A percentile compares a stretch with the other conserved stretches of the same genome.
phyloP scores from a whole-genome alignment of 441 rosid genomes.

The Populus hybrid region DNA sequence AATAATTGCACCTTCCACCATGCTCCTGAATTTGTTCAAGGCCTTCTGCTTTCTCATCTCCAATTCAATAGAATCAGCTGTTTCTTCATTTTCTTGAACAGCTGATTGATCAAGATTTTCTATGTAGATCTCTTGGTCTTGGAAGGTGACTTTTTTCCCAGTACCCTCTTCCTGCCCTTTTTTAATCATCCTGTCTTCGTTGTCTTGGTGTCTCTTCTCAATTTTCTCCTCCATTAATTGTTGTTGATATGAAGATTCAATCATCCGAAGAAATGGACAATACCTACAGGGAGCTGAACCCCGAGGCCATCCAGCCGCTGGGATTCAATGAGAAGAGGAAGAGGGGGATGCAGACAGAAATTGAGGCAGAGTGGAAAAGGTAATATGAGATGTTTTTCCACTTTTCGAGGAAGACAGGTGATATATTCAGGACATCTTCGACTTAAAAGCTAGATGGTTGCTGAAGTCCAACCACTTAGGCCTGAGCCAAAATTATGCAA shows the following conservation, averaged over 20 bases:
- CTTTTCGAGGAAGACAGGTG: background rate
- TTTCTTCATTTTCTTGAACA: conserved; percentile 11
- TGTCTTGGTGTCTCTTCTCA: background rate
- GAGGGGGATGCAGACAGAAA: background rate
- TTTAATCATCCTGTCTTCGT: conserved; percentile 1
- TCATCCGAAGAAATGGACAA: background rate
- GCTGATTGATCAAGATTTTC: background rate
- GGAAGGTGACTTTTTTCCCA: background rate
- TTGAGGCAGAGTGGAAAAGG: background rate
- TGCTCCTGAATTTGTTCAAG: conserved; percentile 35
- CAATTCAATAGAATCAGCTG: conserved; percentile 6
- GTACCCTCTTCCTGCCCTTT: background rate
- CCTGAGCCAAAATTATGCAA: background rate
- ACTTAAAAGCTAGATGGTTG: background rate
- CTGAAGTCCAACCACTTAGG: background rate
- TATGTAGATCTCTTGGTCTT: background rate
- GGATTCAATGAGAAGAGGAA: background rate
- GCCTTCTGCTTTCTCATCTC: conserved; percentile 36
- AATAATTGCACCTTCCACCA: conserved; percentile 47
- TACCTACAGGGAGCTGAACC: background rate
- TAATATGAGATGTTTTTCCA: background rate
- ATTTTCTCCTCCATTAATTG: conserved; percentile 8
- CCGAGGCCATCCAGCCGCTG: background rate
- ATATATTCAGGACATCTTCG: background rate
- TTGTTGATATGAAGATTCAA: background rate